Evolutionary conservation across 2,329 filamentous ascomycete species (phyloP).

Genomic region (Cercospora berteroae): DNA sequence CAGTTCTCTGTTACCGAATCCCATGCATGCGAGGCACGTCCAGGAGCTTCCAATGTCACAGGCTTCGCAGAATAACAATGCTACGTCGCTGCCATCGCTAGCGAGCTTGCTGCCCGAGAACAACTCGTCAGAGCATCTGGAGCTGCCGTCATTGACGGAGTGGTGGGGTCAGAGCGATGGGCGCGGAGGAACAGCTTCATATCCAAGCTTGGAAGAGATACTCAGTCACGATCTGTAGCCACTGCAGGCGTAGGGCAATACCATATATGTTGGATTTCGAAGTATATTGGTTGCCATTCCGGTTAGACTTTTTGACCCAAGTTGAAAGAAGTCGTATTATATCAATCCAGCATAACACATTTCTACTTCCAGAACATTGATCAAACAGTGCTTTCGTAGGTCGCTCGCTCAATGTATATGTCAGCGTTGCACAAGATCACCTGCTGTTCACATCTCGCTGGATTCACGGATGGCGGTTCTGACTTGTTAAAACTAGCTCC

Average conservation of each 20-base stretch:
- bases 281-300: neutral
- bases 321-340: neutral
- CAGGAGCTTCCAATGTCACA: slow-evolving; percentile 9
- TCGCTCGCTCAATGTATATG: neutral
- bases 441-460: neutral
- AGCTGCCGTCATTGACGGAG: slow-evolving; percentile 33
- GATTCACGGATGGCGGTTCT: neutral
- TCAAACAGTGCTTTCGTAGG: neutral
- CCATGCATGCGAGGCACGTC: slow-evolving; percentile 25
- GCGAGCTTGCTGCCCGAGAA: slow-evolving; percentile 18
- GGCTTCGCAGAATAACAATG: slow-evolving; percentile 5
- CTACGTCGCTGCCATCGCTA: slow-evolving; percentile 19
- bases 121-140: slow-evolving; percentile 27
- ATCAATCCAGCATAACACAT: neutral
- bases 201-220: slow-evolving; percentile 16
- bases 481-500: neutral
- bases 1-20: slow-evolving; percentile 29
- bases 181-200: neutral
- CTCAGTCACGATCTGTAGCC: slow-evolving; percentile 14
- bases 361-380: neutral
- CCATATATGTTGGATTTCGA: neutral
- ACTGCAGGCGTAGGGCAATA: neutral
- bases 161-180: slow-evolving; percentile 21
- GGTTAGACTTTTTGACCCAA: neutral
- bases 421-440: neutral